phyloP scores from a whole-genome alignment of 1,284 basidiomycete genomes.

The Puccinia horiana region DNA sequence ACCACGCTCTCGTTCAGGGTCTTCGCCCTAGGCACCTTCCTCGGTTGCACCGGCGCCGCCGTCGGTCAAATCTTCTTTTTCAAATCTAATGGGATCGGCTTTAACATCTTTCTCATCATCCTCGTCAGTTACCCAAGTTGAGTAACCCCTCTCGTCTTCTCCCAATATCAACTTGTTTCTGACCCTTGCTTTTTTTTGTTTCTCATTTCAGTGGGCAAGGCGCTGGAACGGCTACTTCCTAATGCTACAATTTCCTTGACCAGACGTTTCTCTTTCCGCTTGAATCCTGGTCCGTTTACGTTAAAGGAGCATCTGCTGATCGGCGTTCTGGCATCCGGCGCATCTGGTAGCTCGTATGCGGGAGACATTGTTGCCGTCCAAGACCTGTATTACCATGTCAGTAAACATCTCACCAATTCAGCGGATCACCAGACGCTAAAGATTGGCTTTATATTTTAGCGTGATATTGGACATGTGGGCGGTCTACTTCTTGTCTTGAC shows the following conservation, averaged over 20 bases:
- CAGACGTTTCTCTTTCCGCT: conserved; percentile 57
- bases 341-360: conserved; percentile 60
- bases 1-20: conserved; percentile 63
- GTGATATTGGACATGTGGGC: conserved; percentile 55
- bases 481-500: conserved; percentile 62
- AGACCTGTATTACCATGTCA: conserved; percentile 38
- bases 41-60: conserved; percentile 64
- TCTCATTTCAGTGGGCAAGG: conserved; percentile 62
- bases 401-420: background rate
- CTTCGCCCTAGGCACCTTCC: conserved; percentile 62
- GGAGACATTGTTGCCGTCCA: conserved; percentile 57
- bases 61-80: conserved; percentile 58
- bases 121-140: conserved; percentile 28
- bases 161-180: background rate
- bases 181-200: background rate
- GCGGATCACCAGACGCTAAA: conserved; percentile 61
- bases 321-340: conserved; percentile 62
- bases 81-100: conserved; percentile 24
- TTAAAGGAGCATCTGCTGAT: conserved; percentile 61
- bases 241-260: conserved; percentile 54
- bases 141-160: conserved; percentile 29
- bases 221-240: conserved; percentile 59
- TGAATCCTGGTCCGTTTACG: conserved; percentile 63
- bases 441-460: conserved; percentile 58
- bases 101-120: conserved; percentile 25